These are phyloP conservation scores for Dissophora globulifera DNA, from an alignment of 192 early-diverging fungal genomes.

Conservation along the genomic window DNA sequence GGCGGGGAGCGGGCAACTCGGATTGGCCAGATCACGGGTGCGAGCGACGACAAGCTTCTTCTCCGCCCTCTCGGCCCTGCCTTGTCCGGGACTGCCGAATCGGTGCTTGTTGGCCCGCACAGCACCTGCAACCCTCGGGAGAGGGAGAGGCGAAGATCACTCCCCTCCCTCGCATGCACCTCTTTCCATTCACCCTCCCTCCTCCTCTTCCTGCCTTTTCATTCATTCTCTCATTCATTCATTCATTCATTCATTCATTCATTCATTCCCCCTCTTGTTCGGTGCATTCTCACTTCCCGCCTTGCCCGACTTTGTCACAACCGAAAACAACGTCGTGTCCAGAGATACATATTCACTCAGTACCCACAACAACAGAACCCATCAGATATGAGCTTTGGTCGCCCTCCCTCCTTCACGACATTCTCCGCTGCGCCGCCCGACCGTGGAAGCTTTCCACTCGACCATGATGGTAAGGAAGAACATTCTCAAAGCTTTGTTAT, in stretches of 20 bases:
- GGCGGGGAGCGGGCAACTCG: too few species aligned
- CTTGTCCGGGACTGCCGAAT: neutral
- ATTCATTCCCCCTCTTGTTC: neutral
- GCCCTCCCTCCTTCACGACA: conserved; percentile 73
- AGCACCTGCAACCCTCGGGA: too few species aligned
- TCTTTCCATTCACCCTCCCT: too few species aligned
- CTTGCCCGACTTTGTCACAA: too few species aligned
- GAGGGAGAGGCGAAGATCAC: too few species aligned
- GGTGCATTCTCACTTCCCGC: too few species aligned
- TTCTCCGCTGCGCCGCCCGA: conserved; percentile 79
- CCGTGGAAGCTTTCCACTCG: conserved; percentile 91
- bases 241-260: neutral
- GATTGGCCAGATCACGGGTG: too few species aligned
- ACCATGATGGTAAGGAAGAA: conserved; percentile 74
- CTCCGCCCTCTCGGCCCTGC: neutral
- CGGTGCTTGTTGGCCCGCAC: too few species aligned
- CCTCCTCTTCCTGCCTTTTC: neutral
- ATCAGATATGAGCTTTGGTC: conserved; percentile 87
- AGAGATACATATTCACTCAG: neutral
- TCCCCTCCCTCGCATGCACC: too few species aligned
- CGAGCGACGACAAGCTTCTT: too few species aligned
- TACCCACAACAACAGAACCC: conserved; percentile 11
- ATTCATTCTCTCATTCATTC: neutral
- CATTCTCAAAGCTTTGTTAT: too few species aligned
- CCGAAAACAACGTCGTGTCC: neutral